Evolutionary conservation across 1,139 yeast genomes (phyloP), one percentile per base, ranked within the genome.

Genomic region (Zygoascus sp.): DNA sequence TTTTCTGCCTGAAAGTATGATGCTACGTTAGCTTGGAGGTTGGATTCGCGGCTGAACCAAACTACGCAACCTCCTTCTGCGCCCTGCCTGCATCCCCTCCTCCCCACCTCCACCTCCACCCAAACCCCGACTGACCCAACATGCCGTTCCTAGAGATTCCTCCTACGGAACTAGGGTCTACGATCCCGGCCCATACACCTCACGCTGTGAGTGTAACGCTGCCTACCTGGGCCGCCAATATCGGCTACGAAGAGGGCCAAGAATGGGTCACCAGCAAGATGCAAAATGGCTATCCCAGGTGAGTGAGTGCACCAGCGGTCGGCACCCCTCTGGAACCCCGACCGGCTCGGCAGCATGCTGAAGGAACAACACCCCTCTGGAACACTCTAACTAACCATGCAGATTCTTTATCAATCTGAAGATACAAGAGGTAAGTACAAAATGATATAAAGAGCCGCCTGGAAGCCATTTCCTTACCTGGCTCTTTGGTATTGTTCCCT

Each of bases 171-270:
- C 76, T 88, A 21, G 97, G 97, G 6, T 81, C 77, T 28, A 81
- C 96, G 3, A 89, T 92, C 51, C 97, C 97, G 9, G 81, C 83
- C 51, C 83, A 88, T 62, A 83, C 95, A 0, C 81, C 83, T 5
- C 97, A 90, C 65, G 97, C 97, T 0, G 96, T 90, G 1, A 85
- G 95, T 8, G 97, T 90, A 42, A 84, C 96, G 0, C 73, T 90
- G 41, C 97, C 97, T 5, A 85, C 96, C 0, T 90, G 97, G 97
- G 86, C 80, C 45, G 89, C 95, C 32, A 86, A 86, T 10, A 86
- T 90, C 2, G 96, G 88, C 5, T 90, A 90, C 60, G 97, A 90
- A 65, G 94, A 86, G 65, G 96, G 96, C 9, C 80, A 84, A 59
- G 81, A 76, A 16, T 83, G 92, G 87, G 90, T 90, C 4, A 80